phyloP scores from a whole-genome alignment of 345 rosid species.

The Lepidium africanum region DNA sequence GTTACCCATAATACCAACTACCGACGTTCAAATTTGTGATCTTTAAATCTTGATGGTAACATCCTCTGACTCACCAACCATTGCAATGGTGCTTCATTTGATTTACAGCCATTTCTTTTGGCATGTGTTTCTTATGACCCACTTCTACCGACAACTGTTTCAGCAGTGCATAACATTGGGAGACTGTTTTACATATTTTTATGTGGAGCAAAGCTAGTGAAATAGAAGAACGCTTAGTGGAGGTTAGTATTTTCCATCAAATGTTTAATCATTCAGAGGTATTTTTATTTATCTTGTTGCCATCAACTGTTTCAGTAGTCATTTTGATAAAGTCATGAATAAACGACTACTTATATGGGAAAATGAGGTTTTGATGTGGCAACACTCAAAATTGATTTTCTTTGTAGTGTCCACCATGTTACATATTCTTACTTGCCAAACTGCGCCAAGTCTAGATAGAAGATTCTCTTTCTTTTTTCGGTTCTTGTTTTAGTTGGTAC shows the following conservation, averaged over 20 bases:
- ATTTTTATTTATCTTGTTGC: neutral
- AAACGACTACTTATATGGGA: neutral
- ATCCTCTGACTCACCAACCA: constrained; percentile 14
- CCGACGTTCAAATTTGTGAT: neutral
- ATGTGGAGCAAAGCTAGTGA: constrained; percentile 14
- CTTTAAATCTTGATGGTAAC: constrained; percentile 18
- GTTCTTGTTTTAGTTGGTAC: neutral
- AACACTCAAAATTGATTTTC: neutral
- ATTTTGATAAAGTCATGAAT: neutral
- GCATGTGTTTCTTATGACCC: constrained; percentile 4
- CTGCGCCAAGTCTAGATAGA: neutral
- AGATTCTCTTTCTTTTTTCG: neutral
- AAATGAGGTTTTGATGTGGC: neutral
- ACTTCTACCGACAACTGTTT: neutral
- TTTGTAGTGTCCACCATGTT: neutral
- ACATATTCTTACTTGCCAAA: neutral
- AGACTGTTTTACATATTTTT: neutral
- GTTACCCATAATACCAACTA: neutral
- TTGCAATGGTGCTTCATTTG: constrained; percentile 7
- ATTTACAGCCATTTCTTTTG: constrained; percentile 1
- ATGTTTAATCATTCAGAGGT: neutral
- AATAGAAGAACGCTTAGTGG: constrained; percentile 10
- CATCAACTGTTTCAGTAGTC: constrained; percentile 4
- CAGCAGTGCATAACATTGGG: constrained; percentile 10
- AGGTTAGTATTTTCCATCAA: constrained; percentile 18